Conservation (phyloP, 345 rosid genomes). For the Noccaea bulbosa region DNA sequence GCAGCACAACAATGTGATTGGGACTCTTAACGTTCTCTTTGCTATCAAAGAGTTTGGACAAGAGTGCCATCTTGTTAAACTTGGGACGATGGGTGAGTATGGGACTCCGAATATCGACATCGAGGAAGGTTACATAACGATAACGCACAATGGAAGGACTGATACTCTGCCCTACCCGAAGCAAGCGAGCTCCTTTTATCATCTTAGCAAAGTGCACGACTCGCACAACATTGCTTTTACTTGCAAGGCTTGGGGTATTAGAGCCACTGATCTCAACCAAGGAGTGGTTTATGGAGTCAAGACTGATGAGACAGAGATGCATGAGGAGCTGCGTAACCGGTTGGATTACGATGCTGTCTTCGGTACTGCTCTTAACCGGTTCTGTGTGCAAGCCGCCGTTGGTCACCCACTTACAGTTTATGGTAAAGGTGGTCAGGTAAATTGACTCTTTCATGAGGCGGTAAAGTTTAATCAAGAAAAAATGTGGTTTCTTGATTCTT, state of each 20-base stretch:
- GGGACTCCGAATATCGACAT: constrained; percentile 99
- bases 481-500: no score
- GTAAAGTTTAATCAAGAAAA: no score
- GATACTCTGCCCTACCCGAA: constrained; percentile 96
- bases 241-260: constrained; percentile 99
- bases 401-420: constrained; percentile 96
- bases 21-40: constrained; percentile 92
- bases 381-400: constrained; percentile 96
- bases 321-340: constrained; percentile 78
- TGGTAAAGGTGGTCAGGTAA: constrained; percentile 99
- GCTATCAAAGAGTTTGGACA: constrained; percentile 90
- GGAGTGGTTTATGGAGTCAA: constrained; percentile 96
- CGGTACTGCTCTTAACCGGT: constrained; percentile 92
- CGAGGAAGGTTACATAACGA: constrained; percentile 94
- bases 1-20: constrained; percentile 93
- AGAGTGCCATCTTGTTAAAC: constrained; percentile 91
- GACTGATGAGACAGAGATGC: constrained; percentile 94
- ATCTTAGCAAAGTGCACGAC: constrained; percentile 97
- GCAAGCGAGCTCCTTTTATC: constrained; percentile 99
- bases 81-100: constrained; percentile 98
- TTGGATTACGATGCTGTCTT: constrained; percentile 95
- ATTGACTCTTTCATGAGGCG: no score
- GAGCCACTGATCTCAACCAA: constrained; percentile 97
- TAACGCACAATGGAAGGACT: constrained; percentile 89
- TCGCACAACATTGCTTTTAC: constrained; percentile 96